A percentile compares a stretch with the other conserved stretches of the same genome.
Evolutionary conservation across 2,329 filamentous ascomycete genomes (phyloP).

Genomic region (Peltaster fructicola): DNA sequence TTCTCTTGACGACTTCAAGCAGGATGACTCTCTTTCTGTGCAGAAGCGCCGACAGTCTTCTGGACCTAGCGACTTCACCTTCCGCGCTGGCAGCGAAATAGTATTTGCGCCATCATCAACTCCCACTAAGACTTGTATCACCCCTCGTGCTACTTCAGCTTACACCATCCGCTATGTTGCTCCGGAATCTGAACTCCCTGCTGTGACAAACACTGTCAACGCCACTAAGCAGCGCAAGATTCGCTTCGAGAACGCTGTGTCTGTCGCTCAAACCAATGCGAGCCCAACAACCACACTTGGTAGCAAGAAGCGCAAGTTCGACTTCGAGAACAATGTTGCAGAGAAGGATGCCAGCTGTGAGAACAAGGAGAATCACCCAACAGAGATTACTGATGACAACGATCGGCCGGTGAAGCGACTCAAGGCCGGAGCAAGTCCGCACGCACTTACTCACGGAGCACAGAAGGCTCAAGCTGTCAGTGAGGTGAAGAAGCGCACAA

Average conservation of each 20-base stretch:
- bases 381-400: slow-evolving; percentile 13
- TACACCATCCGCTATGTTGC: slow-evolving; percentile 31
- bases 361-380: slow-evolving; percentile 27
- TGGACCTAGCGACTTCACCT: slow-evolving; percentile 29
- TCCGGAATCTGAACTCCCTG: slow-evolving; percentile 12
- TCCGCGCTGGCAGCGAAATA: slow-evolving; percentile 28
- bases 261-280: slow-evolving; percentile 11
- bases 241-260: slow-evolving; percentile 18
- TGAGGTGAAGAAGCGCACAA: slow-evolving; percentile 9
- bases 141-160: slow-evolving; percentile 20
- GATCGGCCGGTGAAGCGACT: slow-evolving; percentile 14
- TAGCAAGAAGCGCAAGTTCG: slow-evolving; percentile 29
- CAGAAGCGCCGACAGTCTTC: slow-evolving; percentile 19
- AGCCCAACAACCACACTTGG: slow-evolving; percentile 5
- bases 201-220: slow-evolving; percentile 20
- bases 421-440: slow-evolving; percentile 7
- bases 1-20: no score
- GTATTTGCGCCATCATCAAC: slow-evolving; percentile 23
- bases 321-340: slow-evolving; percentile 17
- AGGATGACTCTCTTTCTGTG: no score
- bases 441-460: no score
- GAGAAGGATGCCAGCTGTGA: slow-evolving; percentile 9
- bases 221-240: slow-evolving; percentile 29
- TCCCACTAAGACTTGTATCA: slow-evolving; percentile 11
- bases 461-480: slow-evolving; percentile 5